These are phyloP conservation scores for Volvox carteri DNA, from an alignment of 163 green algal genomes.

Conservation along the genomic window DNA sequence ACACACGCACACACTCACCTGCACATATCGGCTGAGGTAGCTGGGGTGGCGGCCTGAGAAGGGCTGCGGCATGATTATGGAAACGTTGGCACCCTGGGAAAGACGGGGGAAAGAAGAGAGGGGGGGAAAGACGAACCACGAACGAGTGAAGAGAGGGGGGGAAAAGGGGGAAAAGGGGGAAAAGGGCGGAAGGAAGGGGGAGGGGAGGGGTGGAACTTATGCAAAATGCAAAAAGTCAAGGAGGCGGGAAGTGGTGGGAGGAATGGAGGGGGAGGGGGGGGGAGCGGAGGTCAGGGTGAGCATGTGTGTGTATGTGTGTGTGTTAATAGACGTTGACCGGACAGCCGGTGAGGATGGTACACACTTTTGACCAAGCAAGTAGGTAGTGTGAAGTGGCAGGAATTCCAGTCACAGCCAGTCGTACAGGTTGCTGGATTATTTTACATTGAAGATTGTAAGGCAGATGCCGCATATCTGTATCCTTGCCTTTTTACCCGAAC, in stretches of 20 bases:
- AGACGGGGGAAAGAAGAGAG: background rate
- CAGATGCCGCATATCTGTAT: no score
- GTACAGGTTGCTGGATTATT: no score
- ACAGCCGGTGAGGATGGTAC: no score
- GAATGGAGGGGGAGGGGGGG: background rate
- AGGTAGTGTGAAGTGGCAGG: no score
- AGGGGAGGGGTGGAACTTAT: background rate
- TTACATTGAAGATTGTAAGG: no score
- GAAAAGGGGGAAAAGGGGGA: background rate
- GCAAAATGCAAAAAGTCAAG: background rate
- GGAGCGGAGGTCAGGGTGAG: background rate
- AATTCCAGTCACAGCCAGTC: no score
- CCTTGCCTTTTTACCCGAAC: no score
- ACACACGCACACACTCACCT: constrained; percentile 8
- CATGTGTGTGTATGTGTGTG: no score
- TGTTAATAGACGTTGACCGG: no score
- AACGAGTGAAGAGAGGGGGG: no score
- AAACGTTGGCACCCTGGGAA: constrained; percentile 54
- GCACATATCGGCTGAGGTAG: constrained; percentile 62
- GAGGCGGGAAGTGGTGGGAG: background rate
- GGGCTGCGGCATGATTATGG: constrained; percentile 63
- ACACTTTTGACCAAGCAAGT: no score
- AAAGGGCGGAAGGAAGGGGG: background rate
- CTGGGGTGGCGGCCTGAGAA: constrained; percentile 54
- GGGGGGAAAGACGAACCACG: background rate